Evolutionary conservation across 345 rosid genomes (phyloP), one percentile per base, ranked within the genome.

Genomic region (Gossypium bickii): DNA sequence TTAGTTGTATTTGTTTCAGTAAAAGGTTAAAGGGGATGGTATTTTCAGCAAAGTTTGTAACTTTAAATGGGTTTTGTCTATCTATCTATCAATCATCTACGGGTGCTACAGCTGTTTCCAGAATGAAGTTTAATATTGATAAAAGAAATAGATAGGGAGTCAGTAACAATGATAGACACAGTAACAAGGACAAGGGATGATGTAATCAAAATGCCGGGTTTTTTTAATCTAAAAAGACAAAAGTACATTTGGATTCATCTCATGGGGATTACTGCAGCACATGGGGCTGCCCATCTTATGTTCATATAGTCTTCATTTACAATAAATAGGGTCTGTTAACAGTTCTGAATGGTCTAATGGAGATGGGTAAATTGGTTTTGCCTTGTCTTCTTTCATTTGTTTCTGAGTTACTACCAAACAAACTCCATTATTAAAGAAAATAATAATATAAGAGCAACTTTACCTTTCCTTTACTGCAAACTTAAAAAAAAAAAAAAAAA

Each of bases 181-280:
- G 70, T 72, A 73, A 62, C 66, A 57, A 56, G 20, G 76, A 67
- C 18, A 41, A 66, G 27, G 41, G 78, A 58, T 65, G 74, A 78
- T 44, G 76, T 34, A 53, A 61, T 52, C n/a, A 25, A 78, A 71
- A 69, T 7, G 41, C 51, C 66, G 49, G 41, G 41, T 34, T 77
- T 72, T 61, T 48, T 76, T 62, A 20, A 29, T 41, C 68, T 60
- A 70, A 77, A 62, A 77, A 2, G 74, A 52, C 69, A 64, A 78
- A 34, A 63, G 68, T 71, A 53, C 49, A 45, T 16, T 29, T 55
- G 7, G 13, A 27, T 12, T 60, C 38, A 25, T 25, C 64, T 59
- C 64, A 25, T 59, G 34, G 16, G 38, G 15, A 12, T 34, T 53
- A 44, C 6, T 56, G 24, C 71, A 29, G 57, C 83, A 80, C 73